A percentile compares a stretch with the other conserved stretches of the same genome.
These are phyloP conservation scores for Botrytis elliptica DNA, from an alignment of 2,329 filamentous ascomycete genomes.

Conservation along the genomic window DNA sequence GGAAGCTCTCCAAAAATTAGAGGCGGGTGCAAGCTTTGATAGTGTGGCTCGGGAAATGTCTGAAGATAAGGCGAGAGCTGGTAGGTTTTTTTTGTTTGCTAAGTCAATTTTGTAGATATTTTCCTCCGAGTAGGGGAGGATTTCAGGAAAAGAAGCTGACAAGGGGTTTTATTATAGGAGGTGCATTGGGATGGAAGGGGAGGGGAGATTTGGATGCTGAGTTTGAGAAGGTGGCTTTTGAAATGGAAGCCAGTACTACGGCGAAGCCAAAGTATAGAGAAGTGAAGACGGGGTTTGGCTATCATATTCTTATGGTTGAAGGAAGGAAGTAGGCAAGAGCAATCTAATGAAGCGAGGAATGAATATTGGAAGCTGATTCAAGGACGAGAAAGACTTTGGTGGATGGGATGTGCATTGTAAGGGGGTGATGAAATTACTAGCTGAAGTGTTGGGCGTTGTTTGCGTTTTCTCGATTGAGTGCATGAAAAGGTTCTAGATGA, in stretches of 20 bases:
- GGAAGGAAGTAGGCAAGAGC: conserved; percentile 36
- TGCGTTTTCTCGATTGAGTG: not conserved
- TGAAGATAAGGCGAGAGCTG: conserved; percentile 73
- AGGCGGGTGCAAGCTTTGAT: conserved; percentile 67
- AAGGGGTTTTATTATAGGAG: conserved; percentile 49
- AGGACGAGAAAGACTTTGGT: not conserved
- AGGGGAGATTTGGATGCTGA: conserved; percentile 64
- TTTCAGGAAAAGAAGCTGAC: not conserved
- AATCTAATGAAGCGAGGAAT: not conserved
- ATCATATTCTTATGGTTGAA: conserved; percentile 76
- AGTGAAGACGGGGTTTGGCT: conserved; percentile 72
- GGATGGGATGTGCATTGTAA: not conserved
- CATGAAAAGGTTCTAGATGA: not conserved
- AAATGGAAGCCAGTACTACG: conserved; percentile 64
- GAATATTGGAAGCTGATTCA: not conserved
- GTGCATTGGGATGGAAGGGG: conserved; percentile 70
- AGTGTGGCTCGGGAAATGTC: conserved; percentile 70
- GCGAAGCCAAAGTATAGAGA: conserved; percentile 64
- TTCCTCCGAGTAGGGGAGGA: not conserved
- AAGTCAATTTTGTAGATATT: not conserved
- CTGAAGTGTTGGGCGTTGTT: not conserved
- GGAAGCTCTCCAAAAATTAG: conserved; percentile 68
- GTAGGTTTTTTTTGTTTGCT: conserved; percentile 39
- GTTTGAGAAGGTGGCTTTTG: conserved; percentile 73
- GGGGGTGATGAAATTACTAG: not conserved